Evolutionary conservation across 768 basidiomycete species (phyloP), one percentile per base, ranked within the genome.

Genomic region (Leccinum subtestaceum): DNA sequence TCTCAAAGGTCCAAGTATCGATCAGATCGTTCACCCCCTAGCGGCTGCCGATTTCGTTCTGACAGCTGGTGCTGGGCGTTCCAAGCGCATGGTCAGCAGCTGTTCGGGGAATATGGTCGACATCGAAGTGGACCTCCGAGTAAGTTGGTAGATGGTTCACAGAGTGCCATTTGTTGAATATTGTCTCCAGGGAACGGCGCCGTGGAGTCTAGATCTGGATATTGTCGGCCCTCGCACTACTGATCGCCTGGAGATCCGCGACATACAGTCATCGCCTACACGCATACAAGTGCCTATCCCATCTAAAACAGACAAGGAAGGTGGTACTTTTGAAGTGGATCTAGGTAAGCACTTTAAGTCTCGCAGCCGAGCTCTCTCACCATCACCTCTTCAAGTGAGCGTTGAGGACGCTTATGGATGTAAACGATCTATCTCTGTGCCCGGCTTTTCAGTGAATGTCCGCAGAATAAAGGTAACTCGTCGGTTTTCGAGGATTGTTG

Each of bases 381-480:
- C 6, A 51, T 46, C 10, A 8, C 12, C 10, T 57, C 34, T n/a
- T 58, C 40, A 74, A 88, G 87, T 91, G 55, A 91, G 84, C 65
- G 85, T 98, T 27, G 88, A 90, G 69, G 97, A 98, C 75, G 84
- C 84, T 4, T 92, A 93, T 67, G 89, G 89, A 29, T 98, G 97
- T 75, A 88, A 86, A 66, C 82, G 91, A 25, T 68, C 85, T 8
- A 74, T 98, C 15, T 82, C 85, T 8, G 86, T 87, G 0, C 85
- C 88, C n/a, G 90, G 89, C 3, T 74, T 96, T 34, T 81, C 84
- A 7, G 92, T 96, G 52, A 92, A 91, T 65, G 94, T 99, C 21
- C 84, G 88, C 62, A 77, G 91, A 61, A 80, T 88, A 15, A 86
- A 89, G 80, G 93, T 92, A 67, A 63, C 78, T 73, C 31, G 5